A percentile compares a stretch with the other conserved stretches of the same genome.
Conservation (phyloP, 352 stramenopile genomes). For the Pythium myriotylum region DNA sequence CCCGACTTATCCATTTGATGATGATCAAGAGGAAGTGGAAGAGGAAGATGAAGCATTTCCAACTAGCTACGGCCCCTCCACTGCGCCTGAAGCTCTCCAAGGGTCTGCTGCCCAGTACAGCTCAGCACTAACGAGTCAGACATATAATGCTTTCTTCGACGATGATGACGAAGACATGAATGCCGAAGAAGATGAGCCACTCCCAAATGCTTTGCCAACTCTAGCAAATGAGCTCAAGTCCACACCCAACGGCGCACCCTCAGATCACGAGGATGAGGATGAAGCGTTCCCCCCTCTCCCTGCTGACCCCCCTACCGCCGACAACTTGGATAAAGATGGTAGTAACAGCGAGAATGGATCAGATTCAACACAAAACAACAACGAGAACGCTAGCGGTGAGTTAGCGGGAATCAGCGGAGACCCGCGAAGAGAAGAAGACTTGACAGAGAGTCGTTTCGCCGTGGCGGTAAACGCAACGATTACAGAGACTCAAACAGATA, state of each 20-base stretch:
- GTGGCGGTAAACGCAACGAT: too few relatives aligned
- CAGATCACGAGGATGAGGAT: conserved; percentile 34
- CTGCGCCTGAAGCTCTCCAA: conserved; percentile 27
- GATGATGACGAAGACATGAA: conserved; percentile 46
- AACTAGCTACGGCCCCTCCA: conserved; percentile 35
- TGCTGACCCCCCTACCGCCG: background rate
- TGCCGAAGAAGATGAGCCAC: conserved; percentile 62
- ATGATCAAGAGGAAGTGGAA: conserved; percentile 47
- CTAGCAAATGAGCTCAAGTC: background rate
- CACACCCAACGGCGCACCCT: conserved; percentile 1
- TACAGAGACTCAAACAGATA: background rate
- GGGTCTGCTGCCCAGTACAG: conserved; percentile 43
- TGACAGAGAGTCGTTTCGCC: background rate
- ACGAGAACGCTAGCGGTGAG: too few relatives aligned
- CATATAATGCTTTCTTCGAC: conserved; percentile 76
- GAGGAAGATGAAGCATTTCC: conserved; percentile 84
- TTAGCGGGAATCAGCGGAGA: too few relatives aligned
- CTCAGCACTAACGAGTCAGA: conserved; percentile 59
- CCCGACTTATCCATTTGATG: conserved; percentile 1
- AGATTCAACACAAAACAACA: too few relatives aligned
- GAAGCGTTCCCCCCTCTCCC: conserved; percentile 32
- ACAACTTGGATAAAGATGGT: background rate
- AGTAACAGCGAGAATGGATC: background rate
- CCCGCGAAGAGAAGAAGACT: too few relatives aligned
- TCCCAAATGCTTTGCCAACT: conserved; percentile 28